phyloP scores from a whole-genome alignment of 148 eudicot genomes.

The Silene uniflora region DNA sequence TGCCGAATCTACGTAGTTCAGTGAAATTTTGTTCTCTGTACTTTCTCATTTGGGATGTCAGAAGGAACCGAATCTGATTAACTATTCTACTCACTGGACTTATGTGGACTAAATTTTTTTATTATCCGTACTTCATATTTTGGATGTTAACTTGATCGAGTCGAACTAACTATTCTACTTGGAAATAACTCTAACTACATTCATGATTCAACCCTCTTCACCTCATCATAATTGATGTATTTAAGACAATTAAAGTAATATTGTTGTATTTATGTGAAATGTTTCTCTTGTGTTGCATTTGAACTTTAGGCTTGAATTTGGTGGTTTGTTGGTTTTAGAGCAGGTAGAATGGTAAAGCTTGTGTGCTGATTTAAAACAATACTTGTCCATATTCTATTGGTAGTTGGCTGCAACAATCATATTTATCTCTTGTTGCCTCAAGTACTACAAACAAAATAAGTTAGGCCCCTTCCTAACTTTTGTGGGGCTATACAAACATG shows the following conservation, averaged over 20 bases:
- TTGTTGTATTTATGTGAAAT: background rate
- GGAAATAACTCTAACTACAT: background rate
- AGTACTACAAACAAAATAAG: slow-evolving; percentile 17
- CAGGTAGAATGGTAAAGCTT: slow-evolving; percentile 16
- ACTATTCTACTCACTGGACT: too few relatives aligned
- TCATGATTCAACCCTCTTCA: background rate
- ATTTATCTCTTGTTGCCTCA: background rate
- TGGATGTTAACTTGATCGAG: too few relatives aligned
- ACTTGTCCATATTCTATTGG: slow-evolving; percentile 18
- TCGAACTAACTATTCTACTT: background rate
- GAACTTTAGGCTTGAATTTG: slow-evolving; percentile 10
- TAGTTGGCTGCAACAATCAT: slow-evolving; percentile 10
- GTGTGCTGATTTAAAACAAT: slow-evolving; percentile 26
- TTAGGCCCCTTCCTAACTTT: slow-evolving; percentile 2
- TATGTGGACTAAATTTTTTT: too few relatives aligned
- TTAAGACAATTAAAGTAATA: background rate
- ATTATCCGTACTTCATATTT: too few relatives aligned
- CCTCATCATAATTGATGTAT: background rate
- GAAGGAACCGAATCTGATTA: too few relatives aligned
- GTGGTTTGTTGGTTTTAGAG: slow-evolving; percentile 5
- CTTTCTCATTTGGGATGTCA: too few relatives aligned
- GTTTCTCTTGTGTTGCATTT: background rate
- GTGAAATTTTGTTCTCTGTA: too few relatives aligned
- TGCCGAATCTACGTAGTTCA: too few relatives aligned
- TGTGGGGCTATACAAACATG: slow-evolving; percentile 6